These are phyloP conservation scores for Exophiala oligosperma DNA, from an alignment of 2,329 filamentous ascomycete genomes.

Conservation along the genomic window DNA sequence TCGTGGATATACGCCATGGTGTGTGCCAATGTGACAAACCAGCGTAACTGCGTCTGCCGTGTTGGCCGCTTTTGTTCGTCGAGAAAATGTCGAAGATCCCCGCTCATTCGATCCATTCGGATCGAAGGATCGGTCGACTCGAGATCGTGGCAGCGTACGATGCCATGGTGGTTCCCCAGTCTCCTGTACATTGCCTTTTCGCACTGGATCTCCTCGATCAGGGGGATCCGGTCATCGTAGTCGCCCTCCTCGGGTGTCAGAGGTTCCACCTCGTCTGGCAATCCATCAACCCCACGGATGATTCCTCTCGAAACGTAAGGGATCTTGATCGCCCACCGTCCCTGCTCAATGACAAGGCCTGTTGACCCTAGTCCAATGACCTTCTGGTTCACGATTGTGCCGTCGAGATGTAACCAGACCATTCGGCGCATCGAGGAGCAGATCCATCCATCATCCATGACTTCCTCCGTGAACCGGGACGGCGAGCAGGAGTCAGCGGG, in stretches of 20 bases:
- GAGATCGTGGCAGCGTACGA: constrained; percentile 18
- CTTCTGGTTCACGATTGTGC: too few relatives aligned
- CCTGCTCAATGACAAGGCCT: too few relatives aligned
- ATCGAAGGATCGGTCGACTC: constrained; percentile 10
- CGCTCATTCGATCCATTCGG: constrained; percentile 25
- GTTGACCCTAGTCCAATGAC: too few relatives aligned
- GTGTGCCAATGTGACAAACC: constrained; percentile 17
- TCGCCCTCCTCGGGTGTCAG: constrained; percentile 22
- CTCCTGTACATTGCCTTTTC: constrained; percentile 25
- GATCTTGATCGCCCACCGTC: too few relatives aligned
- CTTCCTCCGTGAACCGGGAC: too few relatives aligned
- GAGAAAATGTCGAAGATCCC: constrained; percentile 25
- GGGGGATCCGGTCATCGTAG: constrained; percentile 13
- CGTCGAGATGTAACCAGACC: too few relatives aligned
- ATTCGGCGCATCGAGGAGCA: too few relatives aligned
- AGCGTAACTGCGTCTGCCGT: constrained; percentile 15
- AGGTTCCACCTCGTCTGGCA: constrained; percentile 12
- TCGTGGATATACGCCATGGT: constrained; percentile 22
- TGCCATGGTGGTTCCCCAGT: constrained; percentile 15
- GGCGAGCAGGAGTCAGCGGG: too few relatives aligned
- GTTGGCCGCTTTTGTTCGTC: constrained; percentile 1
- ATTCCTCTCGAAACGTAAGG: too few relatives aligned
- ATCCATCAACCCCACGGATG: constrained; percentile 8
- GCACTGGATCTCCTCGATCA: not conserved
- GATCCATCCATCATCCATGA: too few relatives aligned